Conservation (phyloP, 2,329 filamentous ascomycete species). For the Verticillium zaregamsianum region DNA sequence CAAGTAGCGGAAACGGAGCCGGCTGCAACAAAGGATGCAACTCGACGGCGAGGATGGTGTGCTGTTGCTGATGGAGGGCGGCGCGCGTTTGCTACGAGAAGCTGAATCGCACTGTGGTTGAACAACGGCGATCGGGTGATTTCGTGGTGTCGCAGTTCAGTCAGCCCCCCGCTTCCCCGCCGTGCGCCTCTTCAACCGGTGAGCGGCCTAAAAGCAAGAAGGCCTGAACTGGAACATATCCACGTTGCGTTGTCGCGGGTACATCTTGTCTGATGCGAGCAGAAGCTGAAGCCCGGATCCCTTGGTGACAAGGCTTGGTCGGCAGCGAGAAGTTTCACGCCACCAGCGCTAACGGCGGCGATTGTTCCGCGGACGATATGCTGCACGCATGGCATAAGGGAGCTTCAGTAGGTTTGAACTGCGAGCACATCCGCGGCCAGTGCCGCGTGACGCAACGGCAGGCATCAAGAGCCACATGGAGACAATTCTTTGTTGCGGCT, state of each 20-base stretch:
- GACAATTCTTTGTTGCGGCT: no score
- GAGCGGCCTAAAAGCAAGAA: neutral
- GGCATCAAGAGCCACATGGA: neutral
- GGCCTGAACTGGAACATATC: neutral
- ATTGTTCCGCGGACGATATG: neutral
- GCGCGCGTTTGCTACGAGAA: neutral
- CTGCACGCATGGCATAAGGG: neutral
- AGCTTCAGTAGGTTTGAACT: neutral
- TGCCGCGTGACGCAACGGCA: neutral
- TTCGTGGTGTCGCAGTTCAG: no score
- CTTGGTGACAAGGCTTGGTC: no score
- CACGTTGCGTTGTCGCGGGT: neutral
- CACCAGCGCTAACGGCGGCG: neutral
- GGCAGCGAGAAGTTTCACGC: no score
- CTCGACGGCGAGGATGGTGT: neutral
- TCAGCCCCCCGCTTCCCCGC: neutral
- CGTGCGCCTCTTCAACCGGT: neutral
- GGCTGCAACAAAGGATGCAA: neutral
- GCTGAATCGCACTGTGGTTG: neutral
- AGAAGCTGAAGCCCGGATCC: neutral
- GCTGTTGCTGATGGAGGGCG: neutral
- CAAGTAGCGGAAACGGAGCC: neutral
- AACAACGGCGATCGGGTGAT: no score
- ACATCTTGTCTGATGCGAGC: neutral
- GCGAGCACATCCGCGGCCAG: neutral